phyloP scores from a whole-genome alignment of 768 basidiomycete species.

The Pholiota microspora region DNA sequence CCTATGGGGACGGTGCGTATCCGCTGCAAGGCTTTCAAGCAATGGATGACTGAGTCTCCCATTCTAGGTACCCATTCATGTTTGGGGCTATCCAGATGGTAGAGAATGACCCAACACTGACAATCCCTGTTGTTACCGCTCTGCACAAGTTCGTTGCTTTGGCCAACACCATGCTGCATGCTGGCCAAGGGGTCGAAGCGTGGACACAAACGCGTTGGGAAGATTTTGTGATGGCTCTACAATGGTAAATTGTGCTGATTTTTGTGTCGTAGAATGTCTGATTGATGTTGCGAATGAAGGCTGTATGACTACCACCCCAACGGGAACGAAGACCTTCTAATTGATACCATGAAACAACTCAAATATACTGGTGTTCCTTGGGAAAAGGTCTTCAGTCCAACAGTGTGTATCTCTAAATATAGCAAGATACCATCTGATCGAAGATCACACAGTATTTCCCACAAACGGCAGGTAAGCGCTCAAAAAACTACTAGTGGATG shows the following conservation, averaged over 20 bases:
- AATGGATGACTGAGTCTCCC: not conserved
- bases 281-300: slow-evolving; percentile 28
- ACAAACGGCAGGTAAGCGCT: slow-evolving; percentile 28
- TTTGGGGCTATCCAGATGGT: slow-evolving; percentile 59
- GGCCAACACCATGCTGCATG: slow-evolving; percentile 54
- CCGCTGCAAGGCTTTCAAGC: too few relatives aligned
- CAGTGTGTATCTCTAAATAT: slow-evolving; percentile 25
- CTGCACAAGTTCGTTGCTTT: slow-evolving; percentile 51
- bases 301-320: slow-evolving; percentile 53
- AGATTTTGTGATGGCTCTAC: slow-evolving; percentile 53
- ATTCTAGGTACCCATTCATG: slow-evolving; percentile 51
- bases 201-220: slow-evolving; percentile 59
- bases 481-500: not conserved
- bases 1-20: slow-evolving; percentile 47
- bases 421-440: not conserved
- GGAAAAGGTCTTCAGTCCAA: slow-evolving; percentile 48
- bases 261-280: not conserved
- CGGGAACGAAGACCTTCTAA: slow-evolving; percentile 43
- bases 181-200: slow-evolving; percentile 48
- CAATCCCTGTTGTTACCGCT: slow-evolving; percentile 43
- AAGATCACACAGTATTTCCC: slow-evolving; percentile 40
- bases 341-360: slow-evolving; percentile 53
- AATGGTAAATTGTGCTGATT: slow-evolving; percentile 38
- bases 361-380: slow-evolving; percentile 53
- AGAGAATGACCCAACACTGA: slow-evolving; percentile 42